These are phyloP conservation scores for Teunomyces kruisii DNA, from an alignment of 805 yeast genomes.

Conservation along the genomic window DNA sequence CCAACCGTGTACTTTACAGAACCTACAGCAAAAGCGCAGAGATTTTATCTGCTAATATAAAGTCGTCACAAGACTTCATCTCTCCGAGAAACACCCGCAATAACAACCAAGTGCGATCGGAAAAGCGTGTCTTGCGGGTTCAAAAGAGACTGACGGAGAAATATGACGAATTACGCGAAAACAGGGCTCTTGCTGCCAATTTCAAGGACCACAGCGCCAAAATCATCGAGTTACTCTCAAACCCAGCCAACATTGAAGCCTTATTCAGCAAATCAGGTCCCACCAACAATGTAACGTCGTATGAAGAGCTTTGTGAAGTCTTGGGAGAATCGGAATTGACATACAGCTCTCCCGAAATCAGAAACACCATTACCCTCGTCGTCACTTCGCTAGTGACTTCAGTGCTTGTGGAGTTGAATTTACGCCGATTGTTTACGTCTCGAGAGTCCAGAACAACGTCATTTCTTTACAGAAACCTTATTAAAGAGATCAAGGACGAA, in stretches of 20 bases:
- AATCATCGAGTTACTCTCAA: conserved; percentile 10
- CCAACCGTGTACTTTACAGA: neutral
- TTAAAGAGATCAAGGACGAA: conserved; percentile 17
- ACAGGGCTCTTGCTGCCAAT: conserved; percentile 10
- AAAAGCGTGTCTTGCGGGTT: neutral
- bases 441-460: conserved; percentile 1
- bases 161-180: conserved; percentile 1
- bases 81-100: neutral
- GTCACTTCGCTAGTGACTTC: conserved; percentile 23
- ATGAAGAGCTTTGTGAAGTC: neutral
- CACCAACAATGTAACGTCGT: neutral
- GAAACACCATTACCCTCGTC: conserved; percentile 21
- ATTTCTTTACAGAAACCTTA: conserved; percentile 17
- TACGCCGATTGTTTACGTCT: conserved; percentile 16
- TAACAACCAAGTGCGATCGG: neutral
- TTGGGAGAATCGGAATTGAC: neutral
- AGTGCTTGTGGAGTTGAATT: conserved; percentile 29
- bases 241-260: conserved; percentile 9
- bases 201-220: conserved; percentile 13
- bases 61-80: neutral
- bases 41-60: neutral
- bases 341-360: conserved; percentile 19
- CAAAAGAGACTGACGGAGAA: neutral
- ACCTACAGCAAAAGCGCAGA: neutral
- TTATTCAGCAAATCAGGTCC: conserved; percentile 7